Base-by-base conservation (phyloP, 371 early-diverging fungal species). In the Apophysomyces ossiformis region DNA sequence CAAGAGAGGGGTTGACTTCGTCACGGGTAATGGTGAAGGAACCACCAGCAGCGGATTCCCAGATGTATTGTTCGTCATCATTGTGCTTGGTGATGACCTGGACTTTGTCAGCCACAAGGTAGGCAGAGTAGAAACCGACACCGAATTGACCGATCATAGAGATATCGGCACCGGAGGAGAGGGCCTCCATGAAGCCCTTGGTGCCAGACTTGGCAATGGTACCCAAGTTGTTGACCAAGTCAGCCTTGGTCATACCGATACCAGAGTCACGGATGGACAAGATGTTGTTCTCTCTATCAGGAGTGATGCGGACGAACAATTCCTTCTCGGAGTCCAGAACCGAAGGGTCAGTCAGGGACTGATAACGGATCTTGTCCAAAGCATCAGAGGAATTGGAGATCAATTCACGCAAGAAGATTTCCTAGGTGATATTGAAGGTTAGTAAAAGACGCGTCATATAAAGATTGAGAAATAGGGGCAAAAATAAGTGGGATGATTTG, bases 141-240 rank as follows among this genome's bases (percentile, higher is more conserved):
- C 97, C 97, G 75, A 96, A 96, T 81, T 95, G 95, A 70, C 96
- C 97, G 82, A 95, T 95, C 78, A 93, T 77, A 73, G 83, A 82
- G 37, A 82, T 82, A 64, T 82, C 76, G 58, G 83, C 83, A 70
- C 83, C 80, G 18, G 83, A 76, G 37, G 79, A 77, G 26, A 82
- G 70, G 18, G 79, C 76, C 67, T 82, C 82, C 82, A 82, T 82
- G 71, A 82, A 82, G 45, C 74, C 73, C 69, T 82, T 83, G 41
- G 91, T 86, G 58, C 87, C 87, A 41, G 87, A 87, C 73, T 92
- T 91, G 70, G 96, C 95, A 68, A 96, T 92, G 36, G 92, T 91
- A 70, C 96, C 96, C 57, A 96, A 81, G 77, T 91, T 93, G 69
- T 85, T 88, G 58, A 86, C 86, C 65, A 96, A 79, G 67, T 94